Evolutionary conservation across 345 rosid species (phyloP).

Genomic region (Euphorbia lathyris): DNA sequence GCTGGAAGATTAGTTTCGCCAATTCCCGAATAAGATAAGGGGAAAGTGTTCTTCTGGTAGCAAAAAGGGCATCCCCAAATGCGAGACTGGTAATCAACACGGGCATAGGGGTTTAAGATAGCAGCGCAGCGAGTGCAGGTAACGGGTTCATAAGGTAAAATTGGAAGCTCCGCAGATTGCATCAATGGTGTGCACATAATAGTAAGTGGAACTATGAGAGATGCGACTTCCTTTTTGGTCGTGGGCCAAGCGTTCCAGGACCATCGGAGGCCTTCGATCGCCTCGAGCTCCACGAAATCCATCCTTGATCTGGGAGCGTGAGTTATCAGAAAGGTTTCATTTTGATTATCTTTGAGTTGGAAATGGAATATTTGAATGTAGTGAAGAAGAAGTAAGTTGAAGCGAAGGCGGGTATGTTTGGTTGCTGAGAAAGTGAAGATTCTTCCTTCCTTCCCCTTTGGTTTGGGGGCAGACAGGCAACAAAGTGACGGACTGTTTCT

Average conservation of each 20-base stretch:
- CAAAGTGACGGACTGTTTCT: not conserved
- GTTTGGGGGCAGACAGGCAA: not conserved
- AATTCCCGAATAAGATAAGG: constrained; percentile 68
- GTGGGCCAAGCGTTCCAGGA: constrained; percentile 98
- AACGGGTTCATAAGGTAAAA: constrained; percentile 81
- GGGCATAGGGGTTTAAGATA: constrained; percentile 81
- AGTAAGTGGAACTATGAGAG: constrained; percentile 69
- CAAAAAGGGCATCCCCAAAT: constrained; percentile 92
- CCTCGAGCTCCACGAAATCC: constrained; percentile 89
- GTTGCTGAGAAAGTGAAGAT: not conserved
- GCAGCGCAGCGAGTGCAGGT: constrained; percentile 67
- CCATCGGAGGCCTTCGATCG: constrained; percentile 93
- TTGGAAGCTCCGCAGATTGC: constrained; percentile 78
- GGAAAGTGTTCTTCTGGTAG: constrained; percentile 55
- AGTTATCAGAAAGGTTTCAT: constrained; percentile 1
- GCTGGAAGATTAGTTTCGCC: constrained; percentile 88
- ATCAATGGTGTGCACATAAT: constrained; percentile 81
- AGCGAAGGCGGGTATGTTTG: constrained; percentile 5
- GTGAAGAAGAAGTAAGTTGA: not conserved
- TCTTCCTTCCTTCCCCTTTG: not conserved
- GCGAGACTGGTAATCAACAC: constrained; percentile 84
- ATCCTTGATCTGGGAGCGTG: constrained; percentile 24
- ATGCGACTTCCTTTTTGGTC: constrained; percentile 48
- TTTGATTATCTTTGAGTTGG: not conserved
- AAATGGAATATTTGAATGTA: not conserved